Evolutionary conservation across 2,329 filamentous ascomycete species (phyloP).

Genomic region (Hypomyces perniciosus): DNA sequence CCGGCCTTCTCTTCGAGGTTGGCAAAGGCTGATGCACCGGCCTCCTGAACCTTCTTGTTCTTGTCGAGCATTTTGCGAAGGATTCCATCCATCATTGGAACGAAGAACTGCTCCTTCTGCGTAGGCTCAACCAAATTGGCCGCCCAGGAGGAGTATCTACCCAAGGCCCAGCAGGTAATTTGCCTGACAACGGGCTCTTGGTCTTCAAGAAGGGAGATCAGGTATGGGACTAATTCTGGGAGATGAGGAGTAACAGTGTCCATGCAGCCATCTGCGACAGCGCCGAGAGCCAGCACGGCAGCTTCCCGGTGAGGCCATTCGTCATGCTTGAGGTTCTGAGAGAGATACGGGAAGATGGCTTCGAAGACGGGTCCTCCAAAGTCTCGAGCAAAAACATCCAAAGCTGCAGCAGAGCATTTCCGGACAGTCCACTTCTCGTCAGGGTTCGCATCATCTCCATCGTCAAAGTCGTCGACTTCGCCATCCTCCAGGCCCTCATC

Average conservation of each 20-base stretch:
- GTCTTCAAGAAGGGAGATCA: conserved; percentile 80
- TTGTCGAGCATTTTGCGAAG: conserved; percentile 89
- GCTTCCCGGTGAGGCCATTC: conserved; percentile 94
- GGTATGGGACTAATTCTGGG: conserved; percentile 81
- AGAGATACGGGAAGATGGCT: conserved; percentile 86
- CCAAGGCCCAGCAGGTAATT: conserved; percentile 97
- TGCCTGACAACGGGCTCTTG: conserved; percentile 84
- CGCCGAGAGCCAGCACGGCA: conserved; percentile 87
- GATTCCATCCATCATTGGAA: conserved; percentile 96
- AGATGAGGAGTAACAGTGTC: conserved; percentile 84
- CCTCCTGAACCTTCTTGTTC: conserved; percentile 98
- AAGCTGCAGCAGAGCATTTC: conserved; percentile 92
- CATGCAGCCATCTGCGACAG: conserved; percentile 92
- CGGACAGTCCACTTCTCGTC: conserved; percentile 93
- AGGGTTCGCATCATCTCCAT: conserved; percentile 72
- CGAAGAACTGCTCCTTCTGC: conserved; percentile 73
- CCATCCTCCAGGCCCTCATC: conserved; percentile 81
- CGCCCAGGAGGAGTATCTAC: conserved; percentile 89
- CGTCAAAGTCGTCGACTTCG: conserved; percentile 71
- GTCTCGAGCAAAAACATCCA: conserved; percentile 89
- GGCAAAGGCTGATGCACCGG: conserved; percentile 90
- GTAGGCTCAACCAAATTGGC: conserved; percentile 62
- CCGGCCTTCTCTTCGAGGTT: conserved; percentile 93
- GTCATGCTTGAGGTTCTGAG: conserved; percentile 76
- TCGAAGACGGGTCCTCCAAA: conserved; percentile 86